Evolutionary conservation across 2,329 filamentous ascomycete genomes (phyloP), one percentile per base, ranked within the genome.

Genomic region (Aspergillus pseudotamarii): DNA sequence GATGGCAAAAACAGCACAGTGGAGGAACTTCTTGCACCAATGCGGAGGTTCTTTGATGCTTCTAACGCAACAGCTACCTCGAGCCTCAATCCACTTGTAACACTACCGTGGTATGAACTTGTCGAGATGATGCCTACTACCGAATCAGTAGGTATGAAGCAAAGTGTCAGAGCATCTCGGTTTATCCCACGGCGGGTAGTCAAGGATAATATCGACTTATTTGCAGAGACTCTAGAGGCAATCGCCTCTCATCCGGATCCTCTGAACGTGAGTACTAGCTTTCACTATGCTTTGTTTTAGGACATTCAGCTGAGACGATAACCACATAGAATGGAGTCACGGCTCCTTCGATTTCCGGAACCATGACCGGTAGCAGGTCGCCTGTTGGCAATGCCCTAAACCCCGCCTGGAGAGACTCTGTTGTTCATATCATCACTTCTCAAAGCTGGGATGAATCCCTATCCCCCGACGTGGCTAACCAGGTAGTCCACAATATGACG

Each of bases 341-440:
- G 6, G 50, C 55, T 46, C 64, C 64, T 21, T 66, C 66, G 1
- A 36, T 68, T 9, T 66, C 66, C 6, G 66, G 66, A 19, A 64
- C 66, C 6, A 65, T 66, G 64, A 68, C 65, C 2, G 57, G 50
- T 28, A 62, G 65, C 51, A 60, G 65, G 10, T 62, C 1, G 45
- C 19, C 57, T 6, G 59, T 68, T 6, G 57, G 64, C 53, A 71
- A 64, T 43, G 53, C 67, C 12, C 30, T 70, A 8, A 61, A 66
- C 51, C 66, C 67, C 4, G 69, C 64, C 10, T 71, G 67, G 67
- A 36, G 69, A 26, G 61, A 68, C n/a, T 32, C 66, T 6, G 36
- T 61, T 23, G 54, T 66, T 9, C 65, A 69, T 38, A 21, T 67
- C 10, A 69, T 69, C 19, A 59, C 61, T 6, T 53, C 55, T 9